These are phyloP conservation scores for Mentha longifolia DNA, from an alignment of 257 asterid species.

Conservation along the genomic window DNA sequence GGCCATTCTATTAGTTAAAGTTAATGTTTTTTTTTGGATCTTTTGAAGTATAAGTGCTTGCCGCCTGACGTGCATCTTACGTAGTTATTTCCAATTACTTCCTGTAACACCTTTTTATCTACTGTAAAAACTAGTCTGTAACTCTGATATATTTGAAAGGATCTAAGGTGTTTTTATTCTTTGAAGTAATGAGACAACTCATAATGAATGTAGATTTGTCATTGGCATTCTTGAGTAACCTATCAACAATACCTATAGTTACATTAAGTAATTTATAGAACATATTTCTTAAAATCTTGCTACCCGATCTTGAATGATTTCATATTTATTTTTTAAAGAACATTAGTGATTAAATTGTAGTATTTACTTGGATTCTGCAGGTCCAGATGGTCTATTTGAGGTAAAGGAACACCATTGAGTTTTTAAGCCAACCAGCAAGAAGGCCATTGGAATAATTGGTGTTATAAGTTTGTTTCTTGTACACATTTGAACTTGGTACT, in stretches of 20 bases:
- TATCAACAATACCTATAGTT: too few species aligned
- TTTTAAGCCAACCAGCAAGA: background rate
- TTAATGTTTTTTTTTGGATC: background rate
- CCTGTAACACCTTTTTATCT: background rate
- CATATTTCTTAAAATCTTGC: background rate
- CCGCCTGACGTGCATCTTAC: background rate
- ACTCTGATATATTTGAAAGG: background rate
- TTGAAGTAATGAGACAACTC: background rate
- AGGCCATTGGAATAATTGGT: slow-evolving; percentile 35
- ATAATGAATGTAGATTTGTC: too few species aligned
- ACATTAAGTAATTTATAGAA: background rate
- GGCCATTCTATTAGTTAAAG: background rate
- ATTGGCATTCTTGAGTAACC: too few species aligned
- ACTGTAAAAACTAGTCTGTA: background rate
- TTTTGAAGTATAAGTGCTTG: background rate
- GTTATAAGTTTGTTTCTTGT: slow-evolving; percentile 28
- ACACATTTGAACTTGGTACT: slow-evolving; percentile 26
- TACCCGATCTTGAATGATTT: slow-evolving; percentile 1
- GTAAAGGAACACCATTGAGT: slow-evolving; percentile 45
- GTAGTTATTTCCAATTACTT: background rate
- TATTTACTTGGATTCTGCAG: slow-evolving; percentile 40
- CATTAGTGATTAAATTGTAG: background rate
- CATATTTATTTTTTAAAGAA: background rate
- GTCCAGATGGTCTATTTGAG: slow-evolving; percentile 95
- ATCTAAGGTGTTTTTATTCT: background rate